These are phyloP conservation scores for Thermoascus crustaceus DNA, from an alignment of 2,329 filamentous ascomycete species.

Conservation along the genomic window DNA sequence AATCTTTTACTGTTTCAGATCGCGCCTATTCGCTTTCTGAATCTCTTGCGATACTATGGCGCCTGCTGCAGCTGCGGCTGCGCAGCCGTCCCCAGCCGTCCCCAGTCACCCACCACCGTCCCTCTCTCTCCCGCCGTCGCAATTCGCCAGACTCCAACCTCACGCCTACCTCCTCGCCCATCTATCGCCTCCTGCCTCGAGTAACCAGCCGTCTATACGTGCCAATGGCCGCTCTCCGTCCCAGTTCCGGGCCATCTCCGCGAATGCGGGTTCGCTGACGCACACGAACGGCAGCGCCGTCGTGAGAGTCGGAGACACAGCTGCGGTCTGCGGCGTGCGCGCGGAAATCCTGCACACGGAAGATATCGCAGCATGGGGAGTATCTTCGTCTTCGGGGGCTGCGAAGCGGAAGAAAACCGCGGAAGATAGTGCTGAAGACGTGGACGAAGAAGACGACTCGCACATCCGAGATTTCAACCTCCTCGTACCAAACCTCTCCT, in stretches of 20 bases:
- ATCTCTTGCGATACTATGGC: constrained; percentile 14
- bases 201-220: constrained; percentile 52
- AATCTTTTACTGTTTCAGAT: constrained; percentile 12
- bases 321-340: constrained; percentile 87
- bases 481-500: constrained; percentile 85
- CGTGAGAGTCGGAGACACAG: constrained; percentile 80
- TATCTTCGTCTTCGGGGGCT: constrained; percentile 30
- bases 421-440: constrained; percentile 36
- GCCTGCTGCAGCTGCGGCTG: constrained; percentile 11
- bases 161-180: constrained; percentile 85
- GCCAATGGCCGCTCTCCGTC: constrained; percentile 71
- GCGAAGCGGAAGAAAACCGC: constrained; percentile 23
- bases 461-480: constrained; percentile 51
- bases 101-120: constrained; percentile 28
- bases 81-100: constrained; percentile 12
- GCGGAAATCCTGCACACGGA: constrained; percentile 71
- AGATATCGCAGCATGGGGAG: constrained; percentile 55
- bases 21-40: constrained; percentile 5
- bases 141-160: constrained; percentile 81
- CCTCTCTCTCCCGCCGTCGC: constrained; percentile 54
- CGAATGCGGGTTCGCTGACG: constrained; percentile 76
- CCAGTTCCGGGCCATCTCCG: constrained; percentile 61
- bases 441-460: constrained; percentile 36
- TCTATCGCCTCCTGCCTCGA: constrained; percentile 53
- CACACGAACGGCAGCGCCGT: constrained; percentile 87